These are phyloP conservation scores for Asterella californica DNA, from an alignment of 225 moss, liverwort and hornwort genomes.

Conservation along the genomic window DNA sequence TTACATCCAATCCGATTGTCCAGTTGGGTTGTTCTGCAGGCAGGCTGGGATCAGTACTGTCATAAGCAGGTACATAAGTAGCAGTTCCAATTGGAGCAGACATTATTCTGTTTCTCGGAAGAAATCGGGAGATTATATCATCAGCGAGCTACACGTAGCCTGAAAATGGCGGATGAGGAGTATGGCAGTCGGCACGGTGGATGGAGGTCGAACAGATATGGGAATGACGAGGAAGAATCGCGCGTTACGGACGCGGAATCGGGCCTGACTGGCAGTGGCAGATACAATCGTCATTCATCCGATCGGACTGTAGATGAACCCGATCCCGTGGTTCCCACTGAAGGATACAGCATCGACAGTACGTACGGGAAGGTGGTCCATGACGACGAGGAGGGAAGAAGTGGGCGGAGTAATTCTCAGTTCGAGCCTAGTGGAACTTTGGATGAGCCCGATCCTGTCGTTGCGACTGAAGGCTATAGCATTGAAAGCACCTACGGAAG, in stretches of 20 bases:
- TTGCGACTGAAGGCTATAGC: slow-evolving; percentile 2
- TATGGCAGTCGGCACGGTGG: neutral
- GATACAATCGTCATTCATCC: neutral
- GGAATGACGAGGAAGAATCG: neutral
- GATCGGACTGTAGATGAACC: slow-evolving; percentile 4
- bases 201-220: no score
- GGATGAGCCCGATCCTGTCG: slow-evolving; percentile 17
- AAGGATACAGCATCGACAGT: slow-evolving; percentile 9
- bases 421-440: neutral
- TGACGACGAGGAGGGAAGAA: neutral
- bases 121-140: no score
- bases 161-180: slow-evolving; percentile 10
- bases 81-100: no score
- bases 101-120: no score
- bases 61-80: no score
- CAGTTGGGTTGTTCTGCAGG: no score
- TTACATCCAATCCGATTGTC: no score
- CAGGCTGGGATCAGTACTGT: no score
- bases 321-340: slow-evolving; percentile 3
- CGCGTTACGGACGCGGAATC: neutral
- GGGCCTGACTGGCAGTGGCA: neutral
- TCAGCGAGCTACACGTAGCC: neutral
- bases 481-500: slow-evolving; percentile 6
- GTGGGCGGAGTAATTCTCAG: no score
- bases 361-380: neutral